Conservation (phyloP, 345 rosid species). For the Brassica cretica region DNA sequence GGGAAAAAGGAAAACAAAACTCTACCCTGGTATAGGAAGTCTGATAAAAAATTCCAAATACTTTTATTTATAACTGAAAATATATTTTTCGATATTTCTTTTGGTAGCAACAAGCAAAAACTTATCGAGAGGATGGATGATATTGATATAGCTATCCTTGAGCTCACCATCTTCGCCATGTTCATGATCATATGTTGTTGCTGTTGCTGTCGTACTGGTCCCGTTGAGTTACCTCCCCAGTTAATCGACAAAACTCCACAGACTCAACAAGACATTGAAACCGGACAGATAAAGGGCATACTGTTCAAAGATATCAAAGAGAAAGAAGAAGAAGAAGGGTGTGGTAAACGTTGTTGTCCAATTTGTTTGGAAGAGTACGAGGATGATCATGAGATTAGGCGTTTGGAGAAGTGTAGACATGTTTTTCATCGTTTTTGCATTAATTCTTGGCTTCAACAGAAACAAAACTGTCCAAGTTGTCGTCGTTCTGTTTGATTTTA, state of each 20-base stretch:
- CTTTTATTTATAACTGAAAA: background rate
- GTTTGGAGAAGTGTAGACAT: constrained; percentile 21
- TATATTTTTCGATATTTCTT: background rate
- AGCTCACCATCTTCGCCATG: background rate
- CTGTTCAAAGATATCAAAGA: constrained; percentile 28
- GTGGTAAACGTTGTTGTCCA: constrained; percentile 8
- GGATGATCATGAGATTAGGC: constrained; percentile 25
- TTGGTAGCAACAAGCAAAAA: background rate
- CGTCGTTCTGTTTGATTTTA: constrained; percentile 19
- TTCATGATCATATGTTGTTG: background rate
- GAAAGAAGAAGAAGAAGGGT: background rate
- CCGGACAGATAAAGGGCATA: background rate
- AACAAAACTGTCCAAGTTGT: constrained; percentile 24
- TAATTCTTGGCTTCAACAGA: constrained; percentile 10
- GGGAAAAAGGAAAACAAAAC: too few species aligned
- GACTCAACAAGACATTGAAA: constrained; percentile 30
- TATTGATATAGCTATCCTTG: background rate
- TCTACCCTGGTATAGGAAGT: background rate
- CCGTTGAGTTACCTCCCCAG: background rate
- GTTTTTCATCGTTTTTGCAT: constrained; percentile 26
- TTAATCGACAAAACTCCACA: background rate
- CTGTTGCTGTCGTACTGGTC: background rate
- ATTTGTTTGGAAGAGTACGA: constrained; percentile 34
- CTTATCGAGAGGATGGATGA: background rate
- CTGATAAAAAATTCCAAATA: background rate